Evolutionary conservation across 1,139 yeast species (phyloP), one percentile per base, ranked within the genome.

Genomic region (Sugiyamaella xylanicola): DNA sequence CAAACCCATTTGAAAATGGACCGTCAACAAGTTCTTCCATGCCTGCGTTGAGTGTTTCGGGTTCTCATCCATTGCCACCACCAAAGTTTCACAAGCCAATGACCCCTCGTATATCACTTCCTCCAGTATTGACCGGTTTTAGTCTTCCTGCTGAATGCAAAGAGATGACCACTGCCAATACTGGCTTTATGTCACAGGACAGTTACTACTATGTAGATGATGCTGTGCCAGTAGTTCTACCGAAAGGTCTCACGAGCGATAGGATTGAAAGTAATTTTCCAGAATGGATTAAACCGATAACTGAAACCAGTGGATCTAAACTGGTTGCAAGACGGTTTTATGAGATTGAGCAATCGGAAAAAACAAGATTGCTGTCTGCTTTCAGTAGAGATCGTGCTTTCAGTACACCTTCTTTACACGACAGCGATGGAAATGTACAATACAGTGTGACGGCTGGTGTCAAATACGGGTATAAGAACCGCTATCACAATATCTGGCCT

Each of bases 401-500:
- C 40, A 46, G 57, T 21, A 51, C 55, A 16, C 51, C 58, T 4
- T 35, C 51, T 17, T 42, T 40, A 2, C 22, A 41, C 8, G 51
- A 45, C 16, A 44, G 44, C 15, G 48, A 53, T n/a, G 61, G 57
- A n/a, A 39, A 46, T 19, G 48, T 53, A 5, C 56, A 54, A 29
- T 61, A 55, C 43, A 61, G 62, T 43, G 55, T 61, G 4, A 45
- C 62, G 5, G 81, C 83, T 25, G 96, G 95, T 1, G 81, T 88
- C 53, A 95, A 88, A 68, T 78, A 79, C 57, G 95, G 95, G 15
- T 59, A 69, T 43, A 74, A 88, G 68, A 89, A 89, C 70, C 72
- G 96, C 56, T 89, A 89, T 72, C 84, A 87, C 60, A 91, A 89
- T 68, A 86, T 89, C 50, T 79, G 87, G 64, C 86, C 95, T n/a